A percentile compares a stretch with the other conserved stretches of the same genome.
Conservation (phyloP, 371 early-diverging fungal species). For the Mucor plumbeus region DNA sequence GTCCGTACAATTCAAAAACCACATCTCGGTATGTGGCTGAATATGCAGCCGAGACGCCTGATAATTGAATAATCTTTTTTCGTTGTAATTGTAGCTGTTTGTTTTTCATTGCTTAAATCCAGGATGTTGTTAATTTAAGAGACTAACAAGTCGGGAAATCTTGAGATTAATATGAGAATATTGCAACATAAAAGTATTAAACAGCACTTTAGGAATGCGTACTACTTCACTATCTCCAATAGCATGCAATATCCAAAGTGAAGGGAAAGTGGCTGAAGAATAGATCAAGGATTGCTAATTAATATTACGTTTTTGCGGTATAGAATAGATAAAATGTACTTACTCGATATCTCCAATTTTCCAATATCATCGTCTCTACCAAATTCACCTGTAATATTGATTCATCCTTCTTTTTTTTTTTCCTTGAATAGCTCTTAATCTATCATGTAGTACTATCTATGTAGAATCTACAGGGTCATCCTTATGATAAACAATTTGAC, state of each 20-base stretch:
- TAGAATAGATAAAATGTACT: background rate
- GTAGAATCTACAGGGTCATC: conserved; percentile 86
- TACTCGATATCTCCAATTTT: conserved; percentile 88
- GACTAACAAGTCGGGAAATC: conserved; percentile 89
- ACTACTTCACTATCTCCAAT: conserved; percentile 96
- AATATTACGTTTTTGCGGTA: background rate
- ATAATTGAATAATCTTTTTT: conserved; percentile 10
- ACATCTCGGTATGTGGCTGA: conserved; percentile 4
- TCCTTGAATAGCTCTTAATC: conserved; percentile 84
- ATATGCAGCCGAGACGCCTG: conserved; percentile 4
- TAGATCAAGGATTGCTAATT: too few species aligned
- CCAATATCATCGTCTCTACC: conserved; percentile 95
- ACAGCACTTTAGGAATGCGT: conserved; percentile 91
- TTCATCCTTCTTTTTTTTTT: conserved; percentile 63
- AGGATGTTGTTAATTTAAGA: conserved; percentile 2
- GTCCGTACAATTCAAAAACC: conserved; percentile 60
- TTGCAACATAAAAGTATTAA: conserved; percentile 80
- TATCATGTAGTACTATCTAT: conserved; percentile 92
- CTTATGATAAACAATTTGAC: conserved; percentile 89
- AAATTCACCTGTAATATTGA: conserved; percentile 90
- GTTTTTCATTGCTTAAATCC: conserved; percentile 60
- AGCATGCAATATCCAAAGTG: conserved; percentile 69
- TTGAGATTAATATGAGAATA: conserved; percentile 93
- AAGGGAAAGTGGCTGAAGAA: too few species aligned
- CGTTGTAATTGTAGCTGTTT: conserved; percentile 33